Percentiles rank a stretch among this genome's conserved stretches.
Evolutionary conservation across 2,329 filamentous ascomycete species (phyloP).

Genomic region (Cladobotryum mycophilum): DNA sequence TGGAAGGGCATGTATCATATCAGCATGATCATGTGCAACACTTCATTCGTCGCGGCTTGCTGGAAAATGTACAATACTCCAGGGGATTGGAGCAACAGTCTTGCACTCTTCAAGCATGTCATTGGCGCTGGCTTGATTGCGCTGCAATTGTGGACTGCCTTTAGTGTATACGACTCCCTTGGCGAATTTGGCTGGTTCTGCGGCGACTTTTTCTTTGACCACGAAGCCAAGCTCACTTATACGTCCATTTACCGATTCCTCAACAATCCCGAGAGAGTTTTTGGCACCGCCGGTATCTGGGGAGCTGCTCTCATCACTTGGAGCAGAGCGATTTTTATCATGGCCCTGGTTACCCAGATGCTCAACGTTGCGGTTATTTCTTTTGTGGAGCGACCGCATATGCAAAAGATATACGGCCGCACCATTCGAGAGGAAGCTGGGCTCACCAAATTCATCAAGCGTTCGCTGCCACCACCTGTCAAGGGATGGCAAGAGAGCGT

Average conservation of each 20-base stretch:
- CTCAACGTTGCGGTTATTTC: constrained; percentile 84
- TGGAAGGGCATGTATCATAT: constrained; percentile 97
- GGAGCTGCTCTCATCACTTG: constrained; percentile 89
- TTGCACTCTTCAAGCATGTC: constrained; percentile 80
- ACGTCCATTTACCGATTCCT: constrained; percentile 96
- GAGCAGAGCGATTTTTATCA: constrained; percentile 77
- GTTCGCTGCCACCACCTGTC: constrained; percentile 76
- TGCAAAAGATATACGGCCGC: constrained; percentile 93
- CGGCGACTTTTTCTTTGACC: constrained; percentile 96
- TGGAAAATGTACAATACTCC: constrained; percentile 97
- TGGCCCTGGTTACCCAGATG: constrained; percentile 80
- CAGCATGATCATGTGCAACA: constrained; percentile 83
- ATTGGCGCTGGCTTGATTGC: constrained; percentile 73
- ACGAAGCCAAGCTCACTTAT: constrained; percentile 83
- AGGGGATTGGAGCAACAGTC: constrained; percentile 78
- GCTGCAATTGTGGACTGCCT: constrained; percentile 85
- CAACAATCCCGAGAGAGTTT: constrained; percentile 92
- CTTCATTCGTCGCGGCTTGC: constrained; percentile 80
- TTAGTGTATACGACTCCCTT: constrained; percentile 90
- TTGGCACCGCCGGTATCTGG: constrained; percentile 93
- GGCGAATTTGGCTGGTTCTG: constrained; percentile 99
- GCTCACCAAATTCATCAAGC: constrained; percentile 83
- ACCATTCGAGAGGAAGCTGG: constrained; percentile 81
- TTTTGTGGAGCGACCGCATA: constrained; percentile 90
- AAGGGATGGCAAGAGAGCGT: constrained; percentile 79